These are phyloP conservation scores for Quercus tomentella DNA, from an alignment of 331 rosid species.

Conservation along the genomic window DNA sequence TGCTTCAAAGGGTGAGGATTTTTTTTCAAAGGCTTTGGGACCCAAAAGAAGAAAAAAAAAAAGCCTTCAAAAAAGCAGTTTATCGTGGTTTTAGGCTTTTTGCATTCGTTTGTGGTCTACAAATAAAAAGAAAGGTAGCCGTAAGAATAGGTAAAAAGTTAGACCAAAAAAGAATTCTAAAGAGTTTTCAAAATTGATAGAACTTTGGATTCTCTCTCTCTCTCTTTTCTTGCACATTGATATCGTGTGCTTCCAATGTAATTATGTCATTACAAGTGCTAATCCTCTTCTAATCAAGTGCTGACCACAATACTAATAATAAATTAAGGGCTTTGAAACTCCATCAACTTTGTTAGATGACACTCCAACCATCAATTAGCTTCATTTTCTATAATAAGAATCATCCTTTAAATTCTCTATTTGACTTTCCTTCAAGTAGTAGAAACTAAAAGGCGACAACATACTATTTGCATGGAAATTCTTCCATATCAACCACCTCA, in stretches of 20 bases:
- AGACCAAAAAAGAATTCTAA: slow-evolving; percentile 12
- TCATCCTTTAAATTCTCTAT: not conserved
- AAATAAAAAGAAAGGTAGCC: not conserved
- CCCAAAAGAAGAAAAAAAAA: not conserved
- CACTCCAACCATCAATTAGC: too few relatives aligned
- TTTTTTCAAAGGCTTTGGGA: not conserved
- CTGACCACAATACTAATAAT: not conserved
- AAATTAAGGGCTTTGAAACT: not conserved
- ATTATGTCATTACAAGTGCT: not conserved
- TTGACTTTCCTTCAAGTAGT: not conserved
- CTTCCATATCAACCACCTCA: not conserved
- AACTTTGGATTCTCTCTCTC: not conserved
- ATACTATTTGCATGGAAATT: not conserved
- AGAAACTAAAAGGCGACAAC: not conserved
- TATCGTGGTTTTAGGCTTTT: not conserved
- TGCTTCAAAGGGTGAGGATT: too few relatives aligned
- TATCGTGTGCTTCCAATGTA: not conserved
- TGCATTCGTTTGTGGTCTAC: not conserved
- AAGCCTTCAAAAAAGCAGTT: not conserved
- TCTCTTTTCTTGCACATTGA: not conserved
- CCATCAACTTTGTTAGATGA: not conserved
- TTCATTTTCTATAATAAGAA: too few relatives aligned
- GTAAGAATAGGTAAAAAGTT: not conserved
- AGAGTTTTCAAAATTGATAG: slow-evolving; percentile 2
- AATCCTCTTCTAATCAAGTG: not conserved